Evolutionary conservation across 208 protist species (phyloP).

Genomic region (Leishmania lainsoni): DNA sequence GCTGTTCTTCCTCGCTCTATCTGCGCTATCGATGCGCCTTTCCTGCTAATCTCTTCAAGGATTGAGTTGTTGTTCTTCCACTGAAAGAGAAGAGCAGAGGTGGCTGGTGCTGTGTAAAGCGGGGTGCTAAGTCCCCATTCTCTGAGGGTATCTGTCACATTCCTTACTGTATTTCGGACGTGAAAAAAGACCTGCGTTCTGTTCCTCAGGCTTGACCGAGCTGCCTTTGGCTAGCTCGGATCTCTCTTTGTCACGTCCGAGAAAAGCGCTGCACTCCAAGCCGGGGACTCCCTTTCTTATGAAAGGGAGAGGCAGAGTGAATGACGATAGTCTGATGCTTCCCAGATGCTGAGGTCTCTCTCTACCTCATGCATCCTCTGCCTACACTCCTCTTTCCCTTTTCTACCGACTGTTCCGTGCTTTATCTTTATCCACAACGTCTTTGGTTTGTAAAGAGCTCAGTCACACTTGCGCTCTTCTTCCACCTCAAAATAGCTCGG

Average conservation of each 20-base stretch:
- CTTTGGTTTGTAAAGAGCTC: neutral
- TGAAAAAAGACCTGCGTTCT: neutral
- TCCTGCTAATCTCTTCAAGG: neutral
- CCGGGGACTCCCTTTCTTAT: neutral
- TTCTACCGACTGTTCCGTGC: neutral
- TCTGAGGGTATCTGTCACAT: neutral
- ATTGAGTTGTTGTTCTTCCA: neutral
- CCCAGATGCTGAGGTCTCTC: neutral
- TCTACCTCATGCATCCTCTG: neutral
- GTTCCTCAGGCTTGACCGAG: neutral
- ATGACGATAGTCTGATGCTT: neutral
- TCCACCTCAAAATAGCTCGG: neutral
- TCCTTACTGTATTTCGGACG: neutral
- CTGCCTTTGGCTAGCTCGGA: neutral
- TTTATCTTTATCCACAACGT: neutral
- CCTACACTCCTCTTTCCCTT: conserved; percentile 1
- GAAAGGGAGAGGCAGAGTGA: neutral
- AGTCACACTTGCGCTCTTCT: neutral
- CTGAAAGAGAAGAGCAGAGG: neutral
- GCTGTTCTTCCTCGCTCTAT: neutral
- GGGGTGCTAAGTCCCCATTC: neutral
- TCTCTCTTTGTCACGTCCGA: neutral
- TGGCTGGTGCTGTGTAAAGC: neutral
- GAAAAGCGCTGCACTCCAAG: neutral
- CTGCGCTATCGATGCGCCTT: neutral